A percentile compares a stretch with the other conserved stretches of the same genome.
Evolutionary conservation across 352 stramenopile genomes (phyloP).

Genomic region (Phytophthora megakarya): DNA sequence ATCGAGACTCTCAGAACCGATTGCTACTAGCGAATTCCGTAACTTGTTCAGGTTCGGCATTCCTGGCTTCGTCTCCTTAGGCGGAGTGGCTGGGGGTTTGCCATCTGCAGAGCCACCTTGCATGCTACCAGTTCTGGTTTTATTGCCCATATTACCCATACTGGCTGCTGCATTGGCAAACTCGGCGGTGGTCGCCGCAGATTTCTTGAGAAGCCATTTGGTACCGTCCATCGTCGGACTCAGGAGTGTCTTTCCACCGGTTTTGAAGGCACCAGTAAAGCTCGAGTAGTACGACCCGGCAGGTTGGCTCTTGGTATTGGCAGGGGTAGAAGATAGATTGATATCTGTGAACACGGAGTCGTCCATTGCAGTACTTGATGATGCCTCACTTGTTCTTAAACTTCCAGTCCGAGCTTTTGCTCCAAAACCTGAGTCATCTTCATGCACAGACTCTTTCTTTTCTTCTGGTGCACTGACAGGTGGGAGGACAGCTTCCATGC

Average conservation of each 20-base stretch:
- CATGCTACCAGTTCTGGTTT: conserved; percentile 32
- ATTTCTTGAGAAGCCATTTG: conserved; percentile 85
- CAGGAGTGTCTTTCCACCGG: conserved; percentile 68
- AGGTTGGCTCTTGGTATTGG: conserved; percentile 16
- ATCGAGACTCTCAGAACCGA: conserved; percentile 73
- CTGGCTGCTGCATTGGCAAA: conserved; percentile 35
- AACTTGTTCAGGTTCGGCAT: conserved; percentile 64
- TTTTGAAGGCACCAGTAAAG: conserved; percentile 73
- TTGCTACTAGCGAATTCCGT: conserved; percentile 59
- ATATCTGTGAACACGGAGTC: conserved; percentile 30
- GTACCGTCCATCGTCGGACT: conserved; percentile 64
- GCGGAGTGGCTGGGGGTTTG: conserved; percentile 6
- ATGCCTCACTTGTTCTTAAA: conserved; percentile 19
- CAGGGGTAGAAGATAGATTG: conserved; percentile 24
- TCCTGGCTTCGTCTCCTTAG: conserved; percentile 24
- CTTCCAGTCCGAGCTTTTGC: conserved; percentile 18
- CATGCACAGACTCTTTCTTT: conserved; percentile 19
- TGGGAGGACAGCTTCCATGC: conserved; percentile 18
- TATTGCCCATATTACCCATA: conserved; percentile 35
- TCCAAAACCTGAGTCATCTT: conserved; percentile 14
- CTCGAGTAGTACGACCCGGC: conserved; percentile 68
- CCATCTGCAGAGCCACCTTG: conserved; percentile 1
- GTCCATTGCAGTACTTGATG: conserved; percentile 6
- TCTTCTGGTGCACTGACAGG: conserved; percentile 1
- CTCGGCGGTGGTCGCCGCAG: conserved; percentile 33